Base-by-base conservation (phyloP, 345 rosid species). In the Eucalyptus pauciflora region DNA sequence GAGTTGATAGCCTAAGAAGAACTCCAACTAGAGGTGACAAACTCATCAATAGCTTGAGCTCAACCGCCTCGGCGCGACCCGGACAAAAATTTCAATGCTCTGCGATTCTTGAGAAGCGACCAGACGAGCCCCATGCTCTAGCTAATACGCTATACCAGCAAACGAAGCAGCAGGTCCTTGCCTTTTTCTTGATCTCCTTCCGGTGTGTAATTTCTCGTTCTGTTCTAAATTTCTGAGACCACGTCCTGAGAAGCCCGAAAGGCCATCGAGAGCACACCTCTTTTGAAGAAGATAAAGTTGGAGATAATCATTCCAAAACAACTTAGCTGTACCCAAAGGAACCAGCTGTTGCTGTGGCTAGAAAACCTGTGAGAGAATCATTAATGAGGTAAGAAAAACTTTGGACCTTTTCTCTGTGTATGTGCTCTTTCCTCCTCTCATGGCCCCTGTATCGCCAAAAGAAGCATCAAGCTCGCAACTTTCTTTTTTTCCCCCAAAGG, bases 271-370 rank as follows among this genome's bases (percentile, higher is more conserved):
- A 87, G 85, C 88, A 87, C 25, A 62, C 90, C 69, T 87, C 87
- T 60, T 87, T 79, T 91, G 50, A 52, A 51, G 87, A 54, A 86
- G 56, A 88, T 87, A 89, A 90, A 86, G 56, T 90, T 85, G 85
- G 87, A 87, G 88, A 83, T 86, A 93, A 96, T 92, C 93, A 94
- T 93, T 60, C 88, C 92, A 94, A 92, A 92, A 85, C 90, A 88
- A 90, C 91, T 62, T 62, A 92, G 89, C 89, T 79, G 91, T 93
- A 92, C 91, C 90, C 85, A 76, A 89, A 86, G 90, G 90, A 91
- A 90, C 93, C 93, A 93, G 92, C 89, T 79, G 88, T 86, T 89
- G 90, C 89, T 92, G 89, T 89, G 90, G 92, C 79, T 69, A 90
- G 85, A 29, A 20, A 76, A 92, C 62, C 91, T 90, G 91, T 86